A percentile compares a stretch with the other conserved stretches of the same genome.
Conservation (phyloP, 352 stramenopile genomes). For the Phytophthora foliorum region DNA sequence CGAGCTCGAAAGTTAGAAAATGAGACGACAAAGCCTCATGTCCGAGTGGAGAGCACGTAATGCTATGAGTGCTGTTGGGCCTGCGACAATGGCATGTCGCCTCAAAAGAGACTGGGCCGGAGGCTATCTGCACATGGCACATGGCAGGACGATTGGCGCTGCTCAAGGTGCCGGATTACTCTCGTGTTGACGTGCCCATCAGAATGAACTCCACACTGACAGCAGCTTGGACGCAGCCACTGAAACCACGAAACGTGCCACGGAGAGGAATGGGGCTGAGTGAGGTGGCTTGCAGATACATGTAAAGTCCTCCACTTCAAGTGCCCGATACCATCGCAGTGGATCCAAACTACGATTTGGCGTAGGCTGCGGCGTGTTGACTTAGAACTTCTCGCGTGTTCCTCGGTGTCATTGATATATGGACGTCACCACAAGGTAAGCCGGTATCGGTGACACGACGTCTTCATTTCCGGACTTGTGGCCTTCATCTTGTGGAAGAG, state of each 20-base stretch:
- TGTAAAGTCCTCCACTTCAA: slow-evolving; percentile 19
- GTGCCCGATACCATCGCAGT: not conserved
- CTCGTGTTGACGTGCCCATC: slow-evolving; percentile 1
- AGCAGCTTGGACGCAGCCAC: not conserved
- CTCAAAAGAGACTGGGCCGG: slow-evolving; percentile 16
- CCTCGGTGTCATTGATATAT: not conserved
- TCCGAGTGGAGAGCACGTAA: slow-evolving; percentile 2
- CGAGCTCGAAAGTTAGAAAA: slow-evolving; percentile 31
- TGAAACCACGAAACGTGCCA: not conserved
- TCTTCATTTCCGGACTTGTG: not conserved
- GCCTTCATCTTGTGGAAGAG: not conserved
- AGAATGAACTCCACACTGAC: not conserved
- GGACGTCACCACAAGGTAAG: not conserved
- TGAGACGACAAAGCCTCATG: slow-evolving; percentile 10
- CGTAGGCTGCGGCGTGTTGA: too few relatives aligned
- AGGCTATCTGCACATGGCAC: slow-evolving; percentile 13
- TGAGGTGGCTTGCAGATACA: not conserved
- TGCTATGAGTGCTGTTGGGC: slow-evolving; percentile 1
- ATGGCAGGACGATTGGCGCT: slow-evolving; percentile 17
- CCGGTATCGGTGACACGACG: not conserved
- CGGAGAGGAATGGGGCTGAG: not conserved
- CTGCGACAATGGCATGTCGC: slow-evolving; percentile 29
- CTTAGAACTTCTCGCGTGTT: not conserved
- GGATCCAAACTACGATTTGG: not conserved
- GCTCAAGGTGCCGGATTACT: slow-evolving; percentile 7